phyloP scores from a whole-genome alignment of 2,329 filamentous ascomycete genomes.

The Ciborinia camelliae region DNA sequence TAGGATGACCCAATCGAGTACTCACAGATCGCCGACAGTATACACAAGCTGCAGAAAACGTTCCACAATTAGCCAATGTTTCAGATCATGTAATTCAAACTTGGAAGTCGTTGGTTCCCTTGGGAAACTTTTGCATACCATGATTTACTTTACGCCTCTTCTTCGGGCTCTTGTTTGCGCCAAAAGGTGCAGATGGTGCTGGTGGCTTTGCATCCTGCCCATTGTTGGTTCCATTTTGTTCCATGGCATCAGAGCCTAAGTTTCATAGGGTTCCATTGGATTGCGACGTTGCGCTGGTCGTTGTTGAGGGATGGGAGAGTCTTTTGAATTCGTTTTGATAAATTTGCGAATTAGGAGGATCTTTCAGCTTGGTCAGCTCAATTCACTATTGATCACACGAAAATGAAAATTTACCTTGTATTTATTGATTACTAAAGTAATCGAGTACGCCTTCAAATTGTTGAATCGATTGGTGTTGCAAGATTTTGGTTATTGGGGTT shows the following conservation, averaged over 20 bases:
- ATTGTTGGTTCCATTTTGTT: slow-evolving; percentile 38
- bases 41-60: slow-evolving; percentile 68
- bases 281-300: slow-evolving; percentile 31
- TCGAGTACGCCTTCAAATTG: neutral
- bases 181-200: slow-evolving; percentile 35
- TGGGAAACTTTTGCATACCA: slow-evolving; percentile 53
- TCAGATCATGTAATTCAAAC: slow-evolving; percentile 27
- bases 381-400: slow-evolving; percentile 13
- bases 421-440: neutral
- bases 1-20: slow-evolving; percentile 41
- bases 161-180: slow-evolving; percentile 59
- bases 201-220: slow-evolving; percentile 36
- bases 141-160: slow-evolving; percentile 89
- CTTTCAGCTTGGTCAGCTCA: slow-evolving; percentile 23
- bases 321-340: slow-evolving; percentile 9
- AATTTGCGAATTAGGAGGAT: slow-evolving; percentile 1
- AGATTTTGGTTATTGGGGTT: neutral
- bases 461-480: slow-evolving; percentile 9
- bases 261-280: slow-evolving; percentile 37
- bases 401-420: neutral
- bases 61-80: slow-evolving; percentile 36
- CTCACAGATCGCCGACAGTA: slow-evolving; percentile 89
- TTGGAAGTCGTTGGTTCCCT: slow-evolving; percentile 28
- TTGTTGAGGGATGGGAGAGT: slow-evolving; percentile 20
- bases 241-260: slow-evolving; percentile 39